Evolutionary conservation across 495 filamentous ascomycete species (phyloP), one percentile per base, ranked within the genome.

Genomic region (Podospora fimiseda): DNA sequence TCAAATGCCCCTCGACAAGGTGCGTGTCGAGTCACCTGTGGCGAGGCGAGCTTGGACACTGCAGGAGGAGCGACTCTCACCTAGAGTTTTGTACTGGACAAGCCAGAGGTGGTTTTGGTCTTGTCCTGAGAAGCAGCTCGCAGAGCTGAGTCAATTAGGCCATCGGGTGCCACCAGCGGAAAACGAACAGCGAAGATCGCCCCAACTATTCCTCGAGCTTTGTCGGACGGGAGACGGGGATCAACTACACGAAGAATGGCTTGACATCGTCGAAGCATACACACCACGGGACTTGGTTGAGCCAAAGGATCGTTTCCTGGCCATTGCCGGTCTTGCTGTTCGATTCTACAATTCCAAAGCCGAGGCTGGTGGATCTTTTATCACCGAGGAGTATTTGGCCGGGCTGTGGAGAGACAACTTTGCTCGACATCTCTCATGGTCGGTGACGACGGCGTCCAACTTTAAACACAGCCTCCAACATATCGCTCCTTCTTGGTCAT

Each of bases 81-180:
- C 64, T 4, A 50, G 64, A 19, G 52, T 65, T n/a, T 23, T 67
- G 19, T 67, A 67, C 48, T 67, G 64, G 64, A 44, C 60, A 11
- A 52, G 51, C 8, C 64, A 67, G 48, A 49, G 60, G 8, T 65
- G 62, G 60, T 61, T 65, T 23, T 67, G 64, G 64, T 67, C 62
- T n/a, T 67, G 64, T 19, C 43, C 60, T 8, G 64, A 67, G 40
- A 24, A 48, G 1, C 60, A 63, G 21, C 45, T 60, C 9, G 54
- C 42, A 15, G 64, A 67, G 39, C 40, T 59, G 18, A 47, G 51
- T 37, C 36, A 61, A 6, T 13, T 55, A 1, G 50, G 55, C 2
- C 44, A 44, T 24, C 14, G 36, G 9, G 9, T 42, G n/a, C 14
- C 51, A 5, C 15, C 22, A 0, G 33, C 23, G 9, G 16, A 50